These are phyloP conservation scores for Neovahlkampfia damariscottae DNA, from an alignment of 78 protist genomes.

Conservation along the genomic window DNA sequence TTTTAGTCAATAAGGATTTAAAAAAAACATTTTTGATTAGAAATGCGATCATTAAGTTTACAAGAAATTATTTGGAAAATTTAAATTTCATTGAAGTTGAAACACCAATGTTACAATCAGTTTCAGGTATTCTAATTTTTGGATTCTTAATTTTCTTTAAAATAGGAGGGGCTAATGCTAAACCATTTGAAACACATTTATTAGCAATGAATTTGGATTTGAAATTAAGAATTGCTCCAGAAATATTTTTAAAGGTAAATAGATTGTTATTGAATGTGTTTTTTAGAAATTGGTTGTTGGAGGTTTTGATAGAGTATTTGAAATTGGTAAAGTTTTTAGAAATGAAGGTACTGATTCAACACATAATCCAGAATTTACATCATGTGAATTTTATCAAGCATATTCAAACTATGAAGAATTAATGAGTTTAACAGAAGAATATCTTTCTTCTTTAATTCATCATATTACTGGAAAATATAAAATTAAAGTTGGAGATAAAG, in stretches of 20 bases:
- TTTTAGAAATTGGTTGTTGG: constrained; percentile 46
- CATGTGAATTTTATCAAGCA: constrained; percentile 45
- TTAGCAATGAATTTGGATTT: background rate
- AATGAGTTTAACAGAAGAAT: constrained; percentile 44
- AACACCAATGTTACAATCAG: background rate
- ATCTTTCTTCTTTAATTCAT: constrained; percentile 3
- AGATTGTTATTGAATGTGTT: too few species aligned
- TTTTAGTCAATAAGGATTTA: background rate
- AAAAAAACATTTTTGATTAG: background rate
- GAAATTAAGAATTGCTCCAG: constrained; percentile 48
- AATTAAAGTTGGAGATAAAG: background rate
- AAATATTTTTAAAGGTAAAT: constrained; percentile 58
- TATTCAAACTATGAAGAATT: constrained; percentile 56
- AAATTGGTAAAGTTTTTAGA: constrained; percentile 42
- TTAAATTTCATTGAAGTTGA: background rate
- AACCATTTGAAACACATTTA: background rate
- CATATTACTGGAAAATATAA: background rate
- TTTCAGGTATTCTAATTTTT: too few species aligned
- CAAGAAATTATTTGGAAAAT: background rate
- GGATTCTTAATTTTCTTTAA: too few species aligned
- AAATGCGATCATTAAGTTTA: background rate
- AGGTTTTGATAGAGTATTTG: constrained; percentile 54
- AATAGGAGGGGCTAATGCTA: constrained; percentile 11
- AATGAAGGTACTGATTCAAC: constrained; percentile 45
- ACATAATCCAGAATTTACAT: constrained; percentile 59